phyloP scores from a whole-genome alignment of 2,329 filamentous ascomycete species.

The Fulvia fulva region DNA sequence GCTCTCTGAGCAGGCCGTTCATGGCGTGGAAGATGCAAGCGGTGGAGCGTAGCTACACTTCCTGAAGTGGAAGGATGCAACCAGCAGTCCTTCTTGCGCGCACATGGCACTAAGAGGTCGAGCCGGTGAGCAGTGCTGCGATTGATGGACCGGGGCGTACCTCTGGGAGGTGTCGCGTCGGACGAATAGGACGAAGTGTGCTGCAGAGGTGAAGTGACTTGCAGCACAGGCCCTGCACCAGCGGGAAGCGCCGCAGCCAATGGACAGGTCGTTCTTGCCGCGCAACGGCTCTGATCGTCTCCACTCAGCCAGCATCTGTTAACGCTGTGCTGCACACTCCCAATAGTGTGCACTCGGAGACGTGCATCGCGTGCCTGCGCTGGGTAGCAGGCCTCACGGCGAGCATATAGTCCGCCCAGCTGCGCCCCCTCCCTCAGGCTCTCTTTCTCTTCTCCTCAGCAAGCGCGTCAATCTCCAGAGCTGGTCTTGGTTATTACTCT shows the following conservation, averaged over 20 bases:
- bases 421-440: constrained; percentile 14
- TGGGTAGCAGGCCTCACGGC: constrained; percentile 1
- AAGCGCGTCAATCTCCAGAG: constrained; percentile 50
- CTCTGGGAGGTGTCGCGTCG: background rate
- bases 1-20: background rate
- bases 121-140: background rate
- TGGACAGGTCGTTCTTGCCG: background rate
- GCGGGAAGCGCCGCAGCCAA: constrained; percentile 1
- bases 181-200: background rate
- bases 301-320: constrained; percentile 21
- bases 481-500: constrained; percentile 39
- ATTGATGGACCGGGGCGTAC: constrained; percentile 8
- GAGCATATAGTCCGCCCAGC: constrained; percentile 13
- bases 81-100: background rate
- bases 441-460: constrained; percentile 41
- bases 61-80: background rate
- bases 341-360: constrained; percentile 23
- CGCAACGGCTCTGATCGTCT: background rate
- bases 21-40: background rate
- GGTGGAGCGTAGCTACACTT: background rate
- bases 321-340: constrained; percentile 26
- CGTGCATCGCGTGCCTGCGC: constrained; percentile 7
- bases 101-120: constrained; percentile 5
- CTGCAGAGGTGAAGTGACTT: constrained; percentile 1
- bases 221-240: background rate